Percentiles rank a stretch among this genome's conserved stretches.
These are phyloP conservation scores for Mycena belliarum DNA, from an alignment of 768 basidiomycete genomes.

Conservation along the genomic window DNA sequence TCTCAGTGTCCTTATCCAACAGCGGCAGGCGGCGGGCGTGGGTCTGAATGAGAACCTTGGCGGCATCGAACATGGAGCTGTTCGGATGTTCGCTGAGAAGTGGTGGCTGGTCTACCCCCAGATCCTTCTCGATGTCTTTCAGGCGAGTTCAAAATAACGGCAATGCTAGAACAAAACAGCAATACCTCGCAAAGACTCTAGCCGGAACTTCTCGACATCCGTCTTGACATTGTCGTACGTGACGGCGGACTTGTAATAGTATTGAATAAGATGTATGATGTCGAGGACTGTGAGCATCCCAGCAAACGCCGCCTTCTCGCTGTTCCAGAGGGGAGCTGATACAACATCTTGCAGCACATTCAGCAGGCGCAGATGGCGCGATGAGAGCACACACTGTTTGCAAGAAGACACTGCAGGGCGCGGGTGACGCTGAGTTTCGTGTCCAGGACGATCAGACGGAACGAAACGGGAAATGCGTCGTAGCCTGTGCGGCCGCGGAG, in stretches of 20 bases:
- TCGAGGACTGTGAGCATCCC: slow-evolving; percentile 99
- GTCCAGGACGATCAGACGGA: slow-evolving; percentile 94
- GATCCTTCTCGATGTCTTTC: slow-evolving; percentile 88
- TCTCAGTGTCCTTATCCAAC: slow-evolving; percentile 90
- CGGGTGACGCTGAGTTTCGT: slow-evolving; percentile 95
- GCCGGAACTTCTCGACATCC: slow-evolving; percentile 90
- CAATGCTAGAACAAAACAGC: no score
- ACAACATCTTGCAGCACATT: slow-evolving; percentile 72
- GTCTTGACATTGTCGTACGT: slow-evolving; percentile 76
- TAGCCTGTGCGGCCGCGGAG: slow-evolving; percentile 87
- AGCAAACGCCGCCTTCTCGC: slow-evolving; percentile 87
- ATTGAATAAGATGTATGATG: slow-evolving; percentile 98
- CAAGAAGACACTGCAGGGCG: slow-evolving; percentile 82
- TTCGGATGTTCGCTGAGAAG: slow-evolving; percentile 87
- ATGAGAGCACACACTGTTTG: slow-evolving; percentile 58
- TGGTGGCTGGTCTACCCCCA: slow-evolving; percentile 91
- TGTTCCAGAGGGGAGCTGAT: slow-evolving; percentile 98
- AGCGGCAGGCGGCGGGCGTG: slow-evolving; percentile 94
- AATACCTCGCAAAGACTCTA: slow-evolving; percentile 85
- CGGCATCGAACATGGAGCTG: slow-evolving; percentile 86
- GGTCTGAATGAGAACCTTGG: slow-evolving; percentile 87
- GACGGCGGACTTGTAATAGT: slow-evolving; percentile 84
- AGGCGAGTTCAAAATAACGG: no score
- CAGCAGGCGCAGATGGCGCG: slow-evolving; percentile 8
- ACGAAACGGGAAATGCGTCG: slow-evolving; percentile 97